Conservation (phyloP, 176 grass and related monocot species). For the Zoysia japonica region DNA sequence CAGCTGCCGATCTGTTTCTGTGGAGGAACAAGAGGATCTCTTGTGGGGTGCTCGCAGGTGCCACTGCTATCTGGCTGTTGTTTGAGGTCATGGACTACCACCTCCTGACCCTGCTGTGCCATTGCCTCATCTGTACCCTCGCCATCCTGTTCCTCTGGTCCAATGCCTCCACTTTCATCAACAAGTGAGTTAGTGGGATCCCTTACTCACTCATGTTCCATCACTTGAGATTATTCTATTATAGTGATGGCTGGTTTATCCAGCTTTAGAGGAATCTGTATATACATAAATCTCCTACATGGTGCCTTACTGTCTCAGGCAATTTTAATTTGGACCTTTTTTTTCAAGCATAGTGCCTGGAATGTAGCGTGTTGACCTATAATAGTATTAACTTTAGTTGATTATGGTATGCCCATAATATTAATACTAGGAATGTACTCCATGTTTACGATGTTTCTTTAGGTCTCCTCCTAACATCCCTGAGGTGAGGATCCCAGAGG, state of each 20-base stretch:
- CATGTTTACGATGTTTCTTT: background rate
- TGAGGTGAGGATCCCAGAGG: constrained; percentile 81
- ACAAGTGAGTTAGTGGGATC: constrained; percentile 81
- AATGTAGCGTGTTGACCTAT: background rate
- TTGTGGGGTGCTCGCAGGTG: constrained; percentile 51
- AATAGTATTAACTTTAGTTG: background rate
- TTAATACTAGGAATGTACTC: background rate
- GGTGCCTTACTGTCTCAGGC: no score
- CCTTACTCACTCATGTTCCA: background rate
- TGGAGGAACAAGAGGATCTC: constrained; percentile 98
- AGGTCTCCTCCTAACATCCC: constrained; percentile 82
- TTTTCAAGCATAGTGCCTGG: background rate
- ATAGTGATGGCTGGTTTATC: background rate
- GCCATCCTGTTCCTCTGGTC: constrained; percentile 87
- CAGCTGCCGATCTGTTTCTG: constrained; percentile 90
- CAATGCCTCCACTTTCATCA: constrained; percentile 69
- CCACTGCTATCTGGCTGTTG: constrained; percentile 78
- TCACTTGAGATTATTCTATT: background rate
- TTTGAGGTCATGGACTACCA: constrained; percentile 93
- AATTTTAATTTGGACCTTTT: background rate
- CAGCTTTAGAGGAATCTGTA: background rate
- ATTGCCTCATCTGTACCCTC: constrained; percentile 62
- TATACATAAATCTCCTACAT: background rate
- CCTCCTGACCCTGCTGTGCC: constrained; percentile 64
- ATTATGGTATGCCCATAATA: background rate